Conservation (phyloP, 495 filamentous ascomycete genomes). For the Aspergillus affinis region DNA sequence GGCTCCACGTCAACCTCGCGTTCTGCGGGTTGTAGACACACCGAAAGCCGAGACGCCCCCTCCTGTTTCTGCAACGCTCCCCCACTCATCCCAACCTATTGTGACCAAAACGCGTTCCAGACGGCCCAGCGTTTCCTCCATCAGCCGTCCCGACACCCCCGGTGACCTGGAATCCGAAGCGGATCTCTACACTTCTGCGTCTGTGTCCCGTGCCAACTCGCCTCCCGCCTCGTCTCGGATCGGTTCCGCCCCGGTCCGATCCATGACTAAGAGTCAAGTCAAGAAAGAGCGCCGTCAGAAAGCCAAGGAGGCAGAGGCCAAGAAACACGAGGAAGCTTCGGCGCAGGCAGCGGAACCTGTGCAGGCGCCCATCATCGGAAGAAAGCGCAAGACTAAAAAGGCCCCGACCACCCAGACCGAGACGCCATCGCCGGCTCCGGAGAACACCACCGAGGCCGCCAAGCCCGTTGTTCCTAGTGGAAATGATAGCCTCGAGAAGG, state of each 20-base stretch:
- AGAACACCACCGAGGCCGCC: slow-evolving; percentile 27
- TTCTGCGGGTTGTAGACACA: slow-evolving; percentile 69
- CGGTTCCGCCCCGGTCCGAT: slow-evolving; percentile 71
- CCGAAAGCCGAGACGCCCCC: slow-evolving; percentile 65
- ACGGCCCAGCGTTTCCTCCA: slow-evolving; percentile 58
- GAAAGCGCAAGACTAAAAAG: slow-evolving; percentile 93
- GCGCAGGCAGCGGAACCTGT: slow-evolving; percentile 57
- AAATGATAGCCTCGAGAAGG: slow-evolving; percentile 28
- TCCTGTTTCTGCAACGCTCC: slow-evolving; percentile 33
- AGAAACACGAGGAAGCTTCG: slow-evolving; percentile 54
- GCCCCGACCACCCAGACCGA: slow-evolving; percentile 41
- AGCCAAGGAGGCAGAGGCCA: slow-evolving; percentile 62
- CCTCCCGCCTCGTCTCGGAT: slow-evolving; percentile 74
- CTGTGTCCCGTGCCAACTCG: slow-evolving; percentile 80
- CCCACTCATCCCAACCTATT: slow-evolving; percentile 41
- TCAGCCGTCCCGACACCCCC: slow-evolving; percentile 74
- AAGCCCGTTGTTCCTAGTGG: slow-evolving; percentile 32
- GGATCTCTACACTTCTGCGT: slow-evolving; percentile 72
- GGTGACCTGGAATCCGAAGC: slow-evolving; percentile 77
- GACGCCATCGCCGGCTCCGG: slow-evolving; percentile 39
- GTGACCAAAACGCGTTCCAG: slow-evolving; percentile 50
- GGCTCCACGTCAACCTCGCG: slow-evolving; percentile 45
- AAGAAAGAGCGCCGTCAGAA: slow-evolving; percentile 78
- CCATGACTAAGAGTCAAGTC: slow-evolving; percentile 85
- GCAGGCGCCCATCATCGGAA: slow-evolving; percentile 78